Evolutionary conservation across 2,329 filamentous ascomycete species (phyloP).

Genomic region (Myrmaecium sp.): DNA sequence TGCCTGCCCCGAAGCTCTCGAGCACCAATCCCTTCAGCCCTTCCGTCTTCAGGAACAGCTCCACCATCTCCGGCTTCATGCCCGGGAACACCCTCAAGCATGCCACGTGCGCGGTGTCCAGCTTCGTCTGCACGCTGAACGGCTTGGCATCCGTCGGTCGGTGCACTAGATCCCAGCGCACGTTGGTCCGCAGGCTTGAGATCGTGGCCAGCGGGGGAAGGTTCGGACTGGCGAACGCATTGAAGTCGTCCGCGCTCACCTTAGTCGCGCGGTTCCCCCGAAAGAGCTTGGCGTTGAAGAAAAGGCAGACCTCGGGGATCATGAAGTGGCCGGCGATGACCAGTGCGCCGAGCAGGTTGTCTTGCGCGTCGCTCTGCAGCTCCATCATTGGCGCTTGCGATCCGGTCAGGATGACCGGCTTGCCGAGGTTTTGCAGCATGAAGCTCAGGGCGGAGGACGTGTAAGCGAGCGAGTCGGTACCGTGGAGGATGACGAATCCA

Average conservation of each 20-base stretch:
- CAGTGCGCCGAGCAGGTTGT: slow-evolving; percentile 75
- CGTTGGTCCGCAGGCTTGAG: slow-evolving; percentile 62
- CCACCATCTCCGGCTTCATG: slow-evolving; percentile 85
- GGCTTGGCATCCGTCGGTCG: slow-evolving; percentile 57
- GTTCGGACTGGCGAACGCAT: slow-evolving; percentile 82
- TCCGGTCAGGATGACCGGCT: slow-evolving; percentile 71
- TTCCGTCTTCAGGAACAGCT: slow-evolving; percentile 62
- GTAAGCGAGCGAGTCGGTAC: slow-evolving; percentile 76
- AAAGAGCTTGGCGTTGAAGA: slow-evolving; percentile 84
- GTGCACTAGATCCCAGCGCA: slow-evolving; percentile 63
- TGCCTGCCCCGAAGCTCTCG: slow-evolving; percentile 87
- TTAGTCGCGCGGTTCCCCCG: slow-evolving; percentile 81
- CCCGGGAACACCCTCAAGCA: slow-evolving; percentile 83
- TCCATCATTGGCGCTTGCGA: slow-evolving; percentile 66
- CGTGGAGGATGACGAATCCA: slow-evolving; percentile 79
- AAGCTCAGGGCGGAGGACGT: slow-evolving; percentile 82
- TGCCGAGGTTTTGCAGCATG: slow-evolving; percentile 81
- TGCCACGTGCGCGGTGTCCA: slow-evolving; percentile 78
- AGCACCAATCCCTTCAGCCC: slow-evolving; percentile 66
- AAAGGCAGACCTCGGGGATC: slow-evolving; percentile 83
- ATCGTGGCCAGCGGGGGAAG: slow-evolving; percentile 65
- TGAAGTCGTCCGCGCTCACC: slow-evolving; percentile 69
- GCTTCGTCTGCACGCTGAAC: slow-evolving; percentile 55
- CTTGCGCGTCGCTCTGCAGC: slow-evolving; percentile 77
- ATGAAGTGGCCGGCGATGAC: slow-evolving; percentile 85